Conservation (phyloP, 2,329 filamentous ascomycete species). For the Microcyclospora pomicola region DNA sequence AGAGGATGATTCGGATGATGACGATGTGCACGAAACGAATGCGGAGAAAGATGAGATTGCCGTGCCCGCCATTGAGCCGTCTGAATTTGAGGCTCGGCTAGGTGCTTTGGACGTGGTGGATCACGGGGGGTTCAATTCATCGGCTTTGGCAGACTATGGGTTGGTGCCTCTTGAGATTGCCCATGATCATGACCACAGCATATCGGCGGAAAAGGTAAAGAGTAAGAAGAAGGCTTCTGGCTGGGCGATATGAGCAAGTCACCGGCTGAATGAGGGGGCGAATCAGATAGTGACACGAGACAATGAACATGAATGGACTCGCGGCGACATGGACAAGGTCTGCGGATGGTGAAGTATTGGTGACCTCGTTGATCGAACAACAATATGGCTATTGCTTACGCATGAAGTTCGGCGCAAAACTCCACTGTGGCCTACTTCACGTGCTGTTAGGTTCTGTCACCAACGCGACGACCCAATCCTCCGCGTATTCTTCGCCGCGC, state of each 20-base stretch:
- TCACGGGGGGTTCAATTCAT: slow-evolving; percentile 9
- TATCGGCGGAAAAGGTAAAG: slow-evolving; percentile 18
- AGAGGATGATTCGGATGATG: slow-evolving; percentile 6
- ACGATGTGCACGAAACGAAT: slow-evolving; percentile 2
- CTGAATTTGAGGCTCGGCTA: slow-evolving; percentile 13
- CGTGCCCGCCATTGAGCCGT: slow-evolving; percentile 8
- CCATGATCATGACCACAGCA: slow-evolving; percentile 12
- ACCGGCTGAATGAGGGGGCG: no score
- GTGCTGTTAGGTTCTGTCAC: no score
- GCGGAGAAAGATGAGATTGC: slow-evolving; percentile 6
- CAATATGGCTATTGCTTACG: no score
- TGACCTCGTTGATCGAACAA: no score
- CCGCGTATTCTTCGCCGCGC: no score
- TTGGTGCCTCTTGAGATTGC: slow-evolving; percentile 18
- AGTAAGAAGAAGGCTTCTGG: slow-evolving; percentile 24
- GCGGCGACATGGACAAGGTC: not conserved
- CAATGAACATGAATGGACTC: not conserved
- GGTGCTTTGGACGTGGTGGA: slow-evolving; percentile 6
- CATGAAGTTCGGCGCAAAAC: no score
- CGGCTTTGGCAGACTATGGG: slow-evolving; percentile 9
- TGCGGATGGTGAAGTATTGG: not conserved
- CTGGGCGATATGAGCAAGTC: slow-evolving; percentile 19
- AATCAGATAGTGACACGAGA: not conserved
- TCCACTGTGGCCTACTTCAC: no score
- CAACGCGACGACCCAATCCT: no score